Evolutionary conservation across 2,329 filamentous ascomycete species (phyloP).

Genomic region (Phialocephala subalpina): DNA sequence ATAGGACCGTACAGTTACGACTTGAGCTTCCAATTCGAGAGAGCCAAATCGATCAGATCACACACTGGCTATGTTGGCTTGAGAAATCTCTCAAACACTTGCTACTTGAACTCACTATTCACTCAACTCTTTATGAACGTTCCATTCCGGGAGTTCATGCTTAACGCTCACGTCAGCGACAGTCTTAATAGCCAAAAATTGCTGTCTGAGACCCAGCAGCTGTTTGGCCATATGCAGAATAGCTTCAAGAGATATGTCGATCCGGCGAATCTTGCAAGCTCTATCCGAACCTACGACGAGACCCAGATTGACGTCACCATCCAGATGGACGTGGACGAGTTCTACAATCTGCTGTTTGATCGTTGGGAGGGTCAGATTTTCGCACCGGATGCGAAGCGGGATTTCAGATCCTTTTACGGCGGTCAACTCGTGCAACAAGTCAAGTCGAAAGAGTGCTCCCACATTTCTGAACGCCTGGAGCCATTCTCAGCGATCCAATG

Average conservation of each 20-base stretch:
- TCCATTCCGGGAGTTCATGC: conserved; percentile 84
- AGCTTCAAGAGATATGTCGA: conserved; percentile 78
- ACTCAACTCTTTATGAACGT: conserved; percentile 97
- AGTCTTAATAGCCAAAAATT: conserved; percentile 67
- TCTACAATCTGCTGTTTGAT: conserved; percentile 93
- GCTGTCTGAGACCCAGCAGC: conserved; percentile 77
- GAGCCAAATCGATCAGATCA: conserved; percentile 73
- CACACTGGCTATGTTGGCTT: conserved; percentile 86
- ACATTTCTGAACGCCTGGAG: conserved; percentile 90
- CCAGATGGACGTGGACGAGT: conserved; percentile 99
- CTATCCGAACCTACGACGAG: conserved; percentile 85
- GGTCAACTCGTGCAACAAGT: conserved; percentile 94
- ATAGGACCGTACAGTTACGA: conserved; percentile 66
- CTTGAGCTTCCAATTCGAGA: conserved; percentile 68
- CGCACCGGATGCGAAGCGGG: conserved; percentile 71
- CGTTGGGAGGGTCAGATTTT: conserved; percentile 86
- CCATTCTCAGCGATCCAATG: conserved; percentile 95
- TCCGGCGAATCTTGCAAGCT: conserved; percentile 74
- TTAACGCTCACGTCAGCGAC: conserved; percentile 66
- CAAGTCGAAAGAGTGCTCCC: conserved; percentile 91
- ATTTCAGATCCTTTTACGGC: conserved; percentile 85
- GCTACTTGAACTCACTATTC: conserved; percentile 94
- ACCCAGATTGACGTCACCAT: conserved; percentile 83
- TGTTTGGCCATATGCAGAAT: conserved; percentile 89
- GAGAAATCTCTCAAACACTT: conserved; percentile 93